phyloP scores from a whole-genome alignment of 306 rosid species.

The Lathyrus oleraceus region DNA sequence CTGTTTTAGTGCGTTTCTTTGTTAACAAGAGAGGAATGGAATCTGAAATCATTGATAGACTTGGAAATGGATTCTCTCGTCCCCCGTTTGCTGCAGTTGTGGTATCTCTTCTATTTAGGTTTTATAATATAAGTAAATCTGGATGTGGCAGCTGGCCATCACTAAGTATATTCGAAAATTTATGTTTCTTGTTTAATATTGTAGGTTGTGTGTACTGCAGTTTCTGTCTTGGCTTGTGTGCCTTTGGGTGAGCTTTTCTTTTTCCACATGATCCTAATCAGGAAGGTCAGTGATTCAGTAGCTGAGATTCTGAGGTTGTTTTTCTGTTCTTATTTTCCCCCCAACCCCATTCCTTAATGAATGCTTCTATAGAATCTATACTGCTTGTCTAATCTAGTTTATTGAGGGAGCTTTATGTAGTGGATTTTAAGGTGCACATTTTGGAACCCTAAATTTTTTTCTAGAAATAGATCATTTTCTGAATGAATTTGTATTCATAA shows the following conservation, averaged over 20 bases:
- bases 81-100: slow-evolving; percentile 94
- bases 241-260: slow-evolving; percentile 95
- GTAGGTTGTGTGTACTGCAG: slow-evolving; percentile 86
- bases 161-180: slow-evolving; percentile 32
- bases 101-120: slow-evolving; percentile 51
- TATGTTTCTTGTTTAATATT: slow-evolving; percentile 42
- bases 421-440: slow-evolving; percentile 22
- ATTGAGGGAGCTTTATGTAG: slow-evolving; percentile 12
- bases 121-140: slow-evolving; percentile 22
- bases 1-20: slow-evolving; percentile 91
- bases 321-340: slow-evolving; percentile 35
- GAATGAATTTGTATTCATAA: neutral
- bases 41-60: slow-evolving; percentile 82
- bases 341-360: slow-evolving; percentile 15
- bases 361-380: slow-evolving; percentile 20
- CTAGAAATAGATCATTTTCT: slow-evolving; percentile 21
- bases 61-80: slow-evolving; percentile 97
- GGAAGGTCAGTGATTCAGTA: slow-evolving; percentile 84
- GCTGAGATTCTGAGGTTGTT: slow-evolving; percentile 48
- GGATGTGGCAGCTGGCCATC: slow-evolving; percentile 17
- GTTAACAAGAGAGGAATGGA: slow-evolving; percentile 87
- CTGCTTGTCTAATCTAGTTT: slow-evolving; percentile 25
- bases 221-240: slow-evolving; percentile 89
- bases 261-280: slow-evolving; percentile 92
- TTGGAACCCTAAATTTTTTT: slow-evolving; percentile 14